These are phyloP conservation scores for Penicillium sp. DNA, from an alignment of 2,329 filamentous ascomycete genomes.

Conservation along the genomic window DNA sequence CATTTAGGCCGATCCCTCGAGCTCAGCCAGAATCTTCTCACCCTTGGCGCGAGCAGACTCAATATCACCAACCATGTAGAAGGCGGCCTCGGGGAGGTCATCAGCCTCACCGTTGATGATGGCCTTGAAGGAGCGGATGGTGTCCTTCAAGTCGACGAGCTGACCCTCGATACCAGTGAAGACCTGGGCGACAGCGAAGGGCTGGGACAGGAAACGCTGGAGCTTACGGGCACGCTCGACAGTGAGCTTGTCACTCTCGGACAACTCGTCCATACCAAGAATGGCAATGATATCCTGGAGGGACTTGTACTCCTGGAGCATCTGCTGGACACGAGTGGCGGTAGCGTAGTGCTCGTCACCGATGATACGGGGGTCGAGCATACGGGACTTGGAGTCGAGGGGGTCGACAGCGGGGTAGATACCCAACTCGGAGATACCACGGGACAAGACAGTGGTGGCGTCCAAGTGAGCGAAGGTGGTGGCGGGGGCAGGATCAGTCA, in stretches of 20 bases:
- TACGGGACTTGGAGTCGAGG: conserved; percentile 98
- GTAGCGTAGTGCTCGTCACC: conserved; percentile 97
- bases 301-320: conserved; percentile 99
- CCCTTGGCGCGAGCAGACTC: conserved; percentile 92
- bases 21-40: conserved; percentile 98
- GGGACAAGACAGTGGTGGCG: conserved; percentile 99
- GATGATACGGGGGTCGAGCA: conserved; percentile 98
- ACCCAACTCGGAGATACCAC: conserved; percentile 99
- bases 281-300: conserved; percentile 99
- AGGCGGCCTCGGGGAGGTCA: conserved; percentile 84
- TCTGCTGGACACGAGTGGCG: conserved; percentile 94
- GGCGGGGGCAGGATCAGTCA: conserved; percentile 99
- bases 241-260: conserved; percentile 98
- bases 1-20: conserved; percentile 61
- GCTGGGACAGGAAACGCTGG: conserved; percentile 99
- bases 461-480: conserved; percentile 99
- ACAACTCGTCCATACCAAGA: conserved; percentile 99
- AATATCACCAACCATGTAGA: conserved; percentile 99
- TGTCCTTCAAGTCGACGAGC: conserved; percentile 98
- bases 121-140: conserved; percentile 94
- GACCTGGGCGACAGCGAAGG: conserved; percentile 83
- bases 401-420: conserved; percentile 99
- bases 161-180: conserved; percentile 84
- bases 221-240: conserved; percentile 99
- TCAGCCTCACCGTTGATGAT: conserved; percentile 95